Evolutionary conservation across 2,329 filamentous ascomycete genomes (phyloP).

Genomic region (Fusarium illudens): DNA sequence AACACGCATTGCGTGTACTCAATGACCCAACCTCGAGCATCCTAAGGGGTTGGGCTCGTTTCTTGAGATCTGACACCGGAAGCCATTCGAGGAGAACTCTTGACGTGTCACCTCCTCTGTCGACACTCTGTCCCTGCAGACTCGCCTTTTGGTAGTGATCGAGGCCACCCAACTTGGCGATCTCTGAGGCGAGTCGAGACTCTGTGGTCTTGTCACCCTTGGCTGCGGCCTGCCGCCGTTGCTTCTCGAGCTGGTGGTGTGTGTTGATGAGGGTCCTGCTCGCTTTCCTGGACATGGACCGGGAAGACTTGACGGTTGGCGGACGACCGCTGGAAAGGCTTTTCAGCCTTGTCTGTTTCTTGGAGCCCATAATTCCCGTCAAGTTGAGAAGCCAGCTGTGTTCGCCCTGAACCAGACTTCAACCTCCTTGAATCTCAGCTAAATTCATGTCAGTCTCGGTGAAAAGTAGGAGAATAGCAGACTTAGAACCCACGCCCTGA

Average conservation of each 20-base stretch:
- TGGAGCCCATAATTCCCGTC: slow-evolving; percentile 52
- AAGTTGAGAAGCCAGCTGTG: not conserved
- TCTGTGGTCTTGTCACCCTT: slow-evolving; percentile 60
- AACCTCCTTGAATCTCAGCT: slow-evolving; percentile 8
- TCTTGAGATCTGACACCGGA: slow-evolving; percentile 42
- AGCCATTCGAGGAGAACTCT: slow-evolving; percentile 72
- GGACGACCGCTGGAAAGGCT: slow-evolving; percentile 62
- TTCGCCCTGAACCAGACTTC: slow-evolving; percentile 3
- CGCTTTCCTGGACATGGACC: slow-evolving; percentile 70
- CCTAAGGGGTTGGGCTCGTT: slow-evolving; percentile 52
- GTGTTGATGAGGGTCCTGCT: slow-evolving; percentile 71
- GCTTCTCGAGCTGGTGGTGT: slow-evolving; percentile 72
- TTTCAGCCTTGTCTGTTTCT: slow-evolving; percentile 56
- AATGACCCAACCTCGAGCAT: slow-evolving; percentile 92
- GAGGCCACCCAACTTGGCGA: slow-evolving; percentile 67
- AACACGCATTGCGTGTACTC: slow-evolving; percentile 85
- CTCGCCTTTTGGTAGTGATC: slow-evolving; percentile 72
- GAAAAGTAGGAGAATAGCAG: not conserved
- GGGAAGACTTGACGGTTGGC: slow-evolving; percentile 60
- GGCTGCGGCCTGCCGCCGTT: slow-evolving; percentile 61
- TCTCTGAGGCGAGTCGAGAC: slow-evolving; percentile 60
- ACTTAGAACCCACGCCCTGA: slow-evolving; percentile 5
- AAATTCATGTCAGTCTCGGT: slow-evolving; percentile 25
- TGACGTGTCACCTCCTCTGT: slow-evolving; percentile 74
- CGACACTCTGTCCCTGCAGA: slow-evolving; percentile 71